phyloP scores from a whole-genome alignment of 306 rosid genomes.

The barrel medic (Medicago truncatula) region MtrunA17r5.0-ANR NC_053048.1:12061001-12061500 shows the following conservation, averaged over 20 bases:
- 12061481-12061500: no score
- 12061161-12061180: slow-evolving; percentile 61
- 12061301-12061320: neutral
- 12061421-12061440: no score
- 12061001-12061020: slow-evolving; percentile 17
- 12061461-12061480: no score
- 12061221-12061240: slow-evolving; percentile 14
- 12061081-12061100: slow-evolving; percentile 51
- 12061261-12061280: neutral
- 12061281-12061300: neutral
- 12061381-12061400: no score
- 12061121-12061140: slow-evolving; percentile 42
- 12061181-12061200: slow-evolving; percentile 21
- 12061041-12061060: neutral
- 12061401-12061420: no score
- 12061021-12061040: slow-evolving; percentile 18
- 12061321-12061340: no score
- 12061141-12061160: slow-evolving; percentile 94
- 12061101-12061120: slow-evolving; percentile 49
- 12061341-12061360: no score
- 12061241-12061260: neutral
- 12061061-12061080: slow-evolving; percentile 16
- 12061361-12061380: no score
- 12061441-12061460: no score
- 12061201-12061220: slow-evolving; percentile 13